Percentiles rank a stretch among this genome's conserved stretches.
Conservation (phyloP, 2,329 filamentous ascomycete species). For the Cercospora canescens region DNA sequence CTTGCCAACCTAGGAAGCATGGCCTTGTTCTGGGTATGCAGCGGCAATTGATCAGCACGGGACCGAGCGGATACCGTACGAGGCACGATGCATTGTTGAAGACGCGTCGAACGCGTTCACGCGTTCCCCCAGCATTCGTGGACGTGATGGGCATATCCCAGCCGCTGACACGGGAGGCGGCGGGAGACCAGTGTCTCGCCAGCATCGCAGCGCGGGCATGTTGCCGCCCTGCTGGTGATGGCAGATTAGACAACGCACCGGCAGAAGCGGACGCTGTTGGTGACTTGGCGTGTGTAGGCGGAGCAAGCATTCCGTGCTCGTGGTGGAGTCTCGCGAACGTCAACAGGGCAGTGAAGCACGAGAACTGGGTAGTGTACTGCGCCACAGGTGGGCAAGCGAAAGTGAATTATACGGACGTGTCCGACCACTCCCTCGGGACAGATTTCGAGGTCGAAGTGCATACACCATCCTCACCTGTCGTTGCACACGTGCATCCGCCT, state of each 20-base stretch:
- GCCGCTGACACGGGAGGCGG: neutral
- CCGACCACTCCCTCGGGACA: slow-evolving; percentile 3
- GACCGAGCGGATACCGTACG: slow-evolving; percentile 1
- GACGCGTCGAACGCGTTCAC: slow-evolving; percentile 13
- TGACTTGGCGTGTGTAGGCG: slow-evolving; percentile 5
- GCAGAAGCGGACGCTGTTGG: neutral
- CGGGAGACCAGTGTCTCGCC: slow-evolving; percentile 1
- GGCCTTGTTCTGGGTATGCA: neutral
- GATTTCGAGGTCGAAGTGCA: neutral
- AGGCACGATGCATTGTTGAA: neutral
- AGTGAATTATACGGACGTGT: slow-evolving; percentile 10
- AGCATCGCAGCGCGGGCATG: slow-evolving; percentile 1
- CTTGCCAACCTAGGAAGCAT: neutral
- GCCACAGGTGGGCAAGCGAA: slow-evolving; percentile 14
- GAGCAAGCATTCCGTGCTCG: slow-evolving; percentile 8
- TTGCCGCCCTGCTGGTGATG: neutral
- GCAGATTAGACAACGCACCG: neutral
- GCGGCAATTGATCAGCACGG: slow-evolving; percentile 6
- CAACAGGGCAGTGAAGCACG: slow-evolving; percentile 7
- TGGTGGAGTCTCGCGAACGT: slow-evolving; percentile 1
- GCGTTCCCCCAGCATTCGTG: neutral
- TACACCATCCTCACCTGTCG: neutral
- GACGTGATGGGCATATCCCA: slow-evolving; percentile 7
- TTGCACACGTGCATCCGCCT: neutral
- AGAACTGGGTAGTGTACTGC: slow-evolving; percentile 10